These are phyloP conservation scores for Linderniella brevidens DNA, from an alignment of 257 asterid genomes.

Conservation along the genomic window DNA sequence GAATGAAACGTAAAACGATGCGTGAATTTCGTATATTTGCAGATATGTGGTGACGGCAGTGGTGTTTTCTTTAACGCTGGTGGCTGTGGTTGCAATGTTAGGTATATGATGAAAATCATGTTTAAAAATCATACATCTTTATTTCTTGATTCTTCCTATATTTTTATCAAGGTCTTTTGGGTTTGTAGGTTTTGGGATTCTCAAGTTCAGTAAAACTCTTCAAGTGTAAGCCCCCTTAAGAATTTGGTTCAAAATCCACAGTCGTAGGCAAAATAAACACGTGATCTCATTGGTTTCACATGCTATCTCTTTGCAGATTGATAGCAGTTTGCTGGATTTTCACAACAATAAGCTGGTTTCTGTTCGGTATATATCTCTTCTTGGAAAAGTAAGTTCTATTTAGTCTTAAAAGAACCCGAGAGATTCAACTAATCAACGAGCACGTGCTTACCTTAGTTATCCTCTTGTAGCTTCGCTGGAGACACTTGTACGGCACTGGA, in stretches of 20 bases:
- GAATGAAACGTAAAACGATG: too few species aligned
- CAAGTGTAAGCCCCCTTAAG: slow-evolving; percentile 16
- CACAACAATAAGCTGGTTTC: slow-evolving; percentile 34
- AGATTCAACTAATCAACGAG: not conserved
- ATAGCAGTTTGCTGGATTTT: slow-evolving; percentile 37
- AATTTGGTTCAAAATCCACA: not conserved
- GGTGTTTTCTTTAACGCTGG: slow-evolving; percentile 33
- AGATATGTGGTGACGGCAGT: slow-evolving; percentile 43
- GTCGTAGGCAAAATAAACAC: not conserved
- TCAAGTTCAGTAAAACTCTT: slow-evolving; percentile 14
- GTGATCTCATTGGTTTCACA: slow-evolving; percentile 6
- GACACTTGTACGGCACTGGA: slow-evolving; percentile 72
- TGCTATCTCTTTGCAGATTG: slow-evolving; percentile 18
- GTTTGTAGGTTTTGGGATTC: slow-evolving; percentile 15
- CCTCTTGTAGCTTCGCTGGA: slow-evolving; percentile 38
- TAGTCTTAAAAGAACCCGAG: not conserved
- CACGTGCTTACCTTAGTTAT: slow-evolving; percentile 4
- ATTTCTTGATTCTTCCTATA: not conserved
- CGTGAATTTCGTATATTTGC: slow-evolving; percentile 11
- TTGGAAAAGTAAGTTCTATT: slow-evolving; percentile 22
- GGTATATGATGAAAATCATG: slow-evolving; percentile 19
- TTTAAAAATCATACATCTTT: not conserved
- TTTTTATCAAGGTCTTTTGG: not conserved
- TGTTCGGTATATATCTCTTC: slow-evolving; percentile 38
- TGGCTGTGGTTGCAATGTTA: slow-evolving; percentile 31